Percentiles rank a stretch among this genome's conserved stretches.
These are phyloP conservation scores for Dryadomyces quercivorus DNA, from an alignment of 2,329 filamentous ascomycete species.

Conservation along the genomic window DNA sequence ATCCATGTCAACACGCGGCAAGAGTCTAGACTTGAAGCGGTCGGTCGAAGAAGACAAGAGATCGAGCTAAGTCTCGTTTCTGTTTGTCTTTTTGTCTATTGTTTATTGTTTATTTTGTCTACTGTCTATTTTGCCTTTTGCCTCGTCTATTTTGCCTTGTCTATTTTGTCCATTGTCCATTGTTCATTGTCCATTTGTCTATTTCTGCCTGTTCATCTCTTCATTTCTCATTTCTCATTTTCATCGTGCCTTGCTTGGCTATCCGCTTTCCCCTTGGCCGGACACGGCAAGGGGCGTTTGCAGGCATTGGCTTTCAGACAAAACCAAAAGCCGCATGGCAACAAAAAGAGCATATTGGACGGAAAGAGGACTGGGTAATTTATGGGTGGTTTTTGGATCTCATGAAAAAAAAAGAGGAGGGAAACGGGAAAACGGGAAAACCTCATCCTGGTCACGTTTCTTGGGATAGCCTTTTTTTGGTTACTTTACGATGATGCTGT, in stretches of 20 bases:
- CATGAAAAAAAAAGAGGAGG: background rate
- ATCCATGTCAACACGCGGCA: conserved; percentile 1
- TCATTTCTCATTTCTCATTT: background rate
- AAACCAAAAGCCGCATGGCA: background rate
- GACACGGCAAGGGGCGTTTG: background rate
- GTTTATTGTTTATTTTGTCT: background rate
- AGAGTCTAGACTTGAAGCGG: conserved; percentile 9
- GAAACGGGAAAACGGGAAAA: background rate
- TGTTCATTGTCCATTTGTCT: background rate
- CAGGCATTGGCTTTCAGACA: no score
- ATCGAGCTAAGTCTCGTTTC: background rate
- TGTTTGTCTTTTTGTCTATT: background rate
- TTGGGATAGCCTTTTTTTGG: conserved; percentile 1
- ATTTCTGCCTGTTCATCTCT: background rate
- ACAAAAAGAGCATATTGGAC: background rate
- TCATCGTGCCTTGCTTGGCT: background rate
- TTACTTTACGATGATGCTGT: background rate
- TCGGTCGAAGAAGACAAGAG: conserved; percentile 7
- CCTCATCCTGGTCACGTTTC: background rate
- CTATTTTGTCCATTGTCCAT: background rate
- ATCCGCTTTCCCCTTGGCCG: background rate
- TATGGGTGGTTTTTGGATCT: background rate
- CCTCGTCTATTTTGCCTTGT: background rate
- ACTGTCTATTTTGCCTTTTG: background rate
- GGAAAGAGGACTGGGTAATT: background rate